These are phyloP conservation scores for Trypanosomatidae sp. DNA, from an alignment of 208 protist genomes.

Conservation along the genomic window DNA sequence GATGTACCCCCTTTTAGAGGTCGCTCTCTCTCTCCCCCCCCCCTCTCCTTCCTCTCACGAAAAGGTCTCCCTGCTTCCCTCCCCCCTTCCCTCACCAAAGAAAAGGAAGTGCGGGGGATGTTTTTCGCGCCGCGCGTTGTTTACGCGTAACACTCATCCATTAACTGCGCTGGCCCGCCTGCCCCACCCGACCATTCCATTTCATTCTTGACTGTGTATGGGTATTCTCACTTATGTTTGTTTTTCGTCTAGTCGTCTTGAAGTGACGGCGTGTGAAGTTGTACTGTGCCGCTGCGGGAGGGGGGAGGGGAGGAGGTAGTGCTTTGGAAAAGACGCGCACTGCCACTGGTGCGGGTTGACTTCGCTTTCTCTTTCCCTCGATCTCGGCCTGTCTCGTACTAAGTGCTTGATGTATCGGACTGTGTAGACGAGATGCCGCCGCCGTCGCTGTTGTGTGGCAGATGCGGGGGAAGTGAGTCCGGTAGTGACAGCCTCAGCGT, in stretches of 20 bases:
- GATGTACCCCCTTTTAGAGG: too few relatives aligned
- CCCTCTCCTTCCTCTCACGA: background rate
- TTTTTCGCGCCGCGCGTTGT: background rate
- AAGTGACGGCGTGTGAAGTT: background rate
- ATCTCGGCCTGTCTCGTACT: background rate
- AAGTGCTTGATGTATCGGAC: background rate
- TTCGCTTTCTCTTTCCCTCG: background rate
- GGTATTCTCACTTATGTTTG: background rate
- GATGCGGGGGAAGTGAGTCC: background rate
- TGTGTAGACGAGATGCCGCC: background rate
- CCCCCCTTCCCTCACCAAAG: too few relatives aligned
- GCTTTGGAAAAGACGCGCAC: background rate
- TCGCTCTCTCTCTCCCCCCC: background rate
- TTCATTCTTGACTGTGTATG: background rate
- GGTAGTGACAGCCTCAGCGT: background rate
- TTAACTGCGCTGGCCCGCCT: background rate
- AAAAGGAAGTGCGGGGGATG: background rate
- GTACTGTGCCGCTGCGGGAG: background rate
- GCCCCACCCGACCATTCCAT: background rate
- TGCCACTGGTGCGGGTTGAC: background rate
- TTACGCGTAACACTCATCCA: background rate
- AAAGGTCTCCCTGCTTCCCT: too few relatives aligned
- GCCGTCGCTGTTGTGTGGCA: background rate
- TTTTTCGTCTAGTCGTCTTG: background rate
- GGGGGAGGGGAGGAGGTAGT: background rate